phyloP scores from a whole-genome alignment of 495 filamentous ascomycete species.

The Neurospora sp. region DNA sequence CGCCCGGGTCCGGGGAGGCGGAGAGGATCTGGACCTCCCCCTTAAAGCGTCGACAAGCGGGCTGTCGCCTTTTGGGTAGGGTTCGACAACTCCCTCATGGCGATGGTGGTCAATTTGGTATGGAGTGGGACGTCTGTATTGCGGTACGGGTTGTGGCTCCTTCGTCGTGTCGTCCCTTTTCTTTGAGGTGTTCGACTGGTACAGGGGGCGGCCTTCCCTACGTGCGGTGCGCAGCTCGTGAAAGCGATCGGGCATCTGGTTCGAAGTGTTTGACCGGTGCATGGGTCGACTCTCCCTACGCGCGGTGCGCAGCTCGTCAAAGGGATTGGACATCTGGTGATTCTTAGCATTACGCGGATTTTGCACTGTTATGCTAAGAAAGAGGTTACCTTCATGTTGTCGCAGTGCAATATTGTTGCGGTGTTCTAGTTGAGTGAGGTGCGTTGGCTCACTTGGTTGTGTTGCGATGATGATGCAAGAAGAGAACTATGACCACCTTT shows the following conservation, averaged over 20 bases:
- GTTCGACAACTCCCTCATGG: accelerated
- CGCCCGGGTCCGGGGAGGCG: neutral
- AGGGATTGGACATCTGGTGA: neutral
- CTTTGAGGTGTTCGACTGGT: neutral
- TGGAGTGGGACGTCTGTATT: neutral
- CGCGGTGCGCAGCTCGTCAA: neutral
- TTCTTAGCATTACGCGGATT: neutral
- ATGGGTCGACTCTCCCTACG: neutral
- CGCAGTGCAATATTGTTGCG: neutral
- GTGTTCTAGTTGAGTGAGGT: neutral
- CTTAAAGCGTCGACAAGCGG: neutral
- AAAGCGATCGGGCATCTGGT: neutral
- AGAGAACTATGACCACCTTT: neutral
- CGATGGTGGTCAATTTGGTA: neutral
- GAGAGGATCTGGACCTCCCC: neutral
- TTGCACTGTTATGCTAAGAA: neutral
- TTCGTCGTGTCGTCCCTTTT: neutral
- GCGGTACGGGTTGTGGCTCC: neutral
- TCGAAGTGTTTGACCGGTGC: neutral
- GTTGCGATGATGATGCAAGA: neutral
- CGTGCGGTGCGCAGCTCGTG: neutral
- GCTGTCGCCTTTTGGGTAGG: neutral
- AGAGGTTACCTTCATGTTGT: neutral
- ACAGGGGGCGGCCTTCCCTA: neutral
- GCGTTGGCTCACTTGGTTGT: neutral